Evolutionary conservation across 2,329 filamentous ascomycete species (phyloP).

Genomic region (Penicillium sp.): DNA sequence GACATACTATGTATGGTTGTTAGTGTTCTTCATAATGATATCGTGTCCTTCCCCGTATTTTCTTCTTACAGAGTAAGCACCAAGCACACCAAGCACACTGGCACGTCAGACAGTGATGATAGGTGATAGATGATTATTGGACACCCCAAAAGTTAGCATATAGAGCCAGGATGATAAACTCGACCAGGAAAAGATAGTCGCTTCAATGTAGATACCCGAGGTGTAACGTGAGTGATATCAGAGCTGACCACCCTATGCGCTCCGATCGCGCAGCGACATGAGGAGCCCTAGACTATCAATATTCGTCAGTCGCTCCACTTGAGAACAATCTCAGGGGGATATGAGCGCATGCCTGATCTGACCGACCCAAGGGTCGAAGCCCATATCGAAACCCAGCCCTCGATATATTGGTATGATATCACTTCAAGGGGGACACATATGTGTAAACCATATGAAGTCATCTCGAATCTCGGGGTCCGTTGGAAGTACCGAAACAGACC

Average conservation of each 20-base stretch:
- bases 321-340: not conserved
- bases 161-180: not conserved
- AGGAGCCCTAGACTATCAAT: too few species aligned
- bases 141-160: not conserved
- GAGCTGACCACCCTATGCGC: not conserved
- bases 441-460: not conserved
- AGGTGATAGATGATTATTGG: not conserved
- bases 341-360: not conserved
- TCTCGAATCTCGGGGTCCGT: not conserved
- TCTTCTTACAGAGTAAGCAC: not conserved
- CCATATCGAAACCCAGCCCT: too few species aligned
- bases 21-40: not conserved
- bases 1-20: not conserved
- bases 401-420: constrained; percentile 5
- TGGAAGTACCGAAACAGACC: not conserved
- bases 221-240: constrained; percentile 7
- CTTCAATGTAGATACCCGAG: not conserved
- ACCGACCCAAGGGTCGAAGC: not conserved
- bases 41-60: not conserved
- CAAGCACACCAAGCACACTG: not conserved
- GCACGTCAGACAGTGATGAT: not conserved
- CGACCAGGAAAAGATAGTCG: not conserved
- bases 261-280: not conserved
- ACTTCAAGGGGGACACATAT: not conserved
- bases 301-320: not conserved